Conservation (phyloP, 225 moss, liverwort and hornwort genomes). For the Pseudisothecium myosuroides region DNA sequence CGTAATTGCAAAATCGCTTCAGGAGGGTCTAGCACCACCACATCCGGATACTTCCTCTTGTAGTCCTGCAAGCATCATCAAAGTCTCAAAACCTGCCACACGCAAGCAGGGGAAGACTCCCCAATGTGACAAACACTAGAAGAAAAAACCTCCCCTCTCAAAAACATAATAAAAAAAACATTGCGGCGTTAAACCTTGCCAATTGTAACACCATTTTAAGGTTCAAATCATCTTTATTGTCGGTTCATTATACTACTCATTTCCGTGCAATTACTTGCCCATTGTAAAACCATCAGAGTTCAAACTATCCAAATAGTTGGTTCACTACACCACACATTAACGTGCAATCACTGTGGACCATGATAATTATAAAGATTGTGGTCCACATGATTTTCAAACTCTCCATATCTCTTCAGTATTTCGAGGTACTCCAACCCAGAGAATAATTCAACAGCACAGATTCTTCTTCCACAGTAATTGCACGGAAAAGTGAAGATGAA, state of each 20-base stretch:
- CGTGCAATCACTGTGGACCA: background rate
- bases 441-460: background rate
- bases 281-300: background rate
- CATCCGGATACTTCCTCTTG: constrained; percentile 30
- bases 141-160: background rate
- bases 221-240: background rate
- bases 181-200: no score
- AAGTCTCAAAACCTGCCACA: constrained; percentile 4
- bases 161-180: no score
- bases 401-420: background rate
- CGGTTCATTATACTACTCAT: background rate
- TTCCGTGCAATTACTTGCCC: background rate
- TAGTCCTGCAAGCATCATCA: constrained; percentile 31
- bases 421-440: background rate
- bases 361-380: no score
- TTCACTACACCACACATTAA: background rate
- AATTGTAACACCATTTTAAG: background rate
- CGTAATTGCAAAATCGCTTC: constrained; percentile 37
- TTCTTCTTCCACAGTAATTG: background rate
- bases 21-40: constrained; percentile 40
- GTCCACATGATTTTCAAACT: background rate
- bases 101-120: background rate
- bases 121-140: background rate
- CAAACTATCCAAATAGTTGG: background rate
- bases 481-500: background rate